A percentile compares a stretch with the other conserved stretches of the same genome.
Evolutionary conservation across 257 asterid genomes (phyloP).

Genomic region (Solanum chmielewskii): DNA sequence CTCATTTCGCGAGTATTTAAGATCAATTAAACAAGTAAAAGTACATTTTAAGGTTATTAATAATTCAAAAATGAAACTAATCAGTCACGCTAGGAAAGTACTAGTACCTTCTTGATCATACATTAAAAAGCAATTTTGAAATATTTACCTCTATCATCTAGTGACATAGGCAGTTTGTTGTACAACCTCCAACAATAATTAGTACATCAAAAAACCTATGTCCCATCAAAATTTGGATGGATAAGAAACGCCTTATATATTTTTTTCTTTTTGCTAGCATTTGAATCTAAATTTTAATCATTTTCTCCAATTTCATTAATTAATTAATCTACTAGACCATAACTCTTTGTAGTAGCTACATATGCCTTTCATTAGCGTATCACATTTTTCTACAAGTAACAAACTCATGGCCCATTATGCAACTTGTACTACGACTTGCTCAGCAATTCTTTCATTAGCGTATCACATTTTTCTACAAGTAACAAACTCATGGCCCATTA

Average conservation of each 20-base stretch:
- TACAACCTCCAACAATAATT: neutral
- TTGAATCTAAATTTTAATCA: neutral
- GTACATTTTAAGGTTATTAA: fast-evolving
- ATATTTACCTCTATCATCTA: neutral
- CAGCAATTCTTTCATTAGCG: neutral
- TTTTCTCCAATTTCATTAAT: neutral
- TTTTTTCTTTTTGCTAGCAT: neutral
- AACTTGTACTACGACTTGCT: neutral
- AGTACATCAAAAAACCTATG: neutral
- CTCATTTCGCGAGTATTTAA: too few relatives aligned
- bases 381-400: neutral
- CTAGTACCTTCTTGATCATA: neutral
- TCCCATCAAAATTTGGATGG: neutral
- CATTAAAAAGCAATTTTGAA: neutral
- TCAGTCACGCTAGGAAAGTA: neutral
- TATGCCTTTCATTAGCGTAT: neutral
- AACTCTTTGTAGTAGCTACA: neutral
- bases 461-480: neutral
- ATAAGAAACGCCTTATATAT: neutral
- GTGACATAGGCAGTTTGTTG: neutral
- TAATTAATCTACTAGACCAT: neutral
- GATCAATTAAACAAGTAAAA: too few relatives aligned
- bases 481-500: neutral
- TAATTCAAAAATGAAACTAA: neutral
- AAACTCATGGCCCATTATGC: neutral